phyloP scores from a whole-genome alignment of 2,329 filamentous ascomycete genomes.

The Cryphonectria radicalis region DNA sequence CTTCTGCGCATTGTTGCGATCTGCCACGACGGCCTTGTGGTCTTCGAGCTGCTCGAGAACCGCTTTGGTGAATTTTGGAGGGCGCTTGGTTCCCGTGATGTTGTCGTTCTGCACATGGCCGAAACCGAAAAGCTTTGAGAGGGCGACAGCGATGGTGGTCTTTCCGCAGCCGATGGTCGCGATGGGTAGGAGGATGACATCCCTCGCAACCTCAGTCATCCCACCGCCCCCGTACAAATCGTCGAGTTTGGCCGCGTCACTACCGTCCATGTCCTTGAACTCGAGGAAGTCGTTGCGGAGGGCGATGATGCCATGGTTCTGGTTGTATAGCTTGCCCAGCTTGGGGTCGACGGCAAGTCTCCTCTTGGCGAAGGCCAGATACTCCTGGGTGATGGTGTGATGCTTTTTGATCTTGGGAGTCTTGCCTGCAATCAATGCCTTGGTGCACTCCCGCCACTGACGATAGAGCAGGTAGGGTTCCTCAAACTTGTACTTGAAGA shows the following conservation, averaged over 20 bases:
- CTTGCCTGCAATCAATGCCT: conserved; percentile 78
- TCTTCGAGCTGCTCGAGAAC: conserved; percentile 68
- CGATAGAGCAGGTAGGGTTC: conserved; percentile 99
- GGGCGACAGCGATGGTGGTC: conserved; percentile 84
- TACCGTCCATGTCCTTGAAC: conserved; percentile 81
- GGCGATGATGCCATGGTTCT: conserved; percentile 94
- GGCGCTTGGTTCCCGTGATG: conserved; percentile 76
- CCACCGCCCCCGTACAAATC: conserved; percentile 55
- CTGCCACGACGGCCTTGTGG: conserved; percentile 79
- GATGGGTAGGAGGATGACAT: conserved; percentile 86
- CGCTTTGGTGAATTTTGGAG: conserved; percentile 75
- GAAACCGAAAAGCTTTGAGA: conserved; percentile 85
- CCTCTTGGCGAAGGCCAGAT: conserved; percentile 78
- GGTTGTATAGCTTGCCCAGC: conserved; percentile 72
- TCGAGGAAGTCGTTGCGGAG: conserved; percentile 86
- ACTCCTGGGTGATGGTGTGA: conserved; percentile 85
- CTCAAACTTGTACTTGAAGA: conserved; percentile 99
- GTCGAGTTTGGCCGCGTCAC: conserved; percentile 83
- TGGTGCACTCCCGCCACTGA: conserved; percentile 97
- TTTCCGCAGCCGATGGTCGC: conserved; percentile 97
- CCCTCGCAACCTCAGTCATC: conserved; percentile 60
- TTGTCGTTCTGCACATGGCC: conserved; percentile 97
- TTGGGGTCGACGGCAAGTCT: conserved; percentile 71
- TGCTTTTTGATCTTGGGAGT: conserved; percentile 85
- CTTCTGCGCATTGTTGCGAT: conserved; percentile 90